Percentiles rank a stretch among this genome's conserved stretches.
Conservation (phyloP, 208 protist genomes). For the Histomonas meleagridis region DNA sequence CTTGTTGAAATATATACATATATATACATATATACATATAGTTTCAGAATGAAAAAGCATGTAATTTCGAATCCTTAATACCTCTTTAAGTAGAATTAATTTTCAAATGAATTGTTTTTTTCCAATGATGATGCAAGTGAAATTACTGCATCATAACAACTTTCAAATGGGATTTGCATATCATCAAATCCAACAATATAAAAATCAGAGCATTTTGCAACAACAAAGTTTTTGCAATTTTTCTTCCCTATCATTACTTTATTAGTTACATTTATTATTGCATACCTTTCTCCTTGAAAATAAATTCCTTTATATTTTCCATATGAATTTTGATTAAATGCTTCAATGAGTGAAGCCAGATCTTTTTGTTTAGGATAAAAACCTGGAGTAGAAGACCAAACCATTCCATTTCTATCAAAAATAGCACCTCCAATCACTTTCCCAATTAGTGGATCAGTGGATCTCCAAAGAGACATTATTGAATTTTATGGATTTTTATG, state of each 20-base stretch:
- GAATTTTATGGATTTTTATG: too few species aligned
- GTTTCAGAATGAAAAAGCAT: too few species aligned
- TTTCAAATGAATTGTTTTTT: too few species aligned
- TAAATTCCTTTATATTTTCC: background rate
- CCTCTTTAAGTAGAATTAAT: too few species aligned
- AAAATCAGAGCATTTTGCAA: background rate
- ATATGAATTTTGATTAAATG: background rate
- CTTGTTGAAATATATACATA: too few species aligned
- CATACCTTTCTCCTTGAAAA: background rate
- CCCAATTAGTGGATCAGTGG: background rate
- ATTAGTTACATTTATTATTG: background rate
- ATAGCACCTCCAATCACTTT: background rate
- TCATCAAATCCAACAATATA: background rate
- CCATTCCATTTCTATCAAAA: background rate
- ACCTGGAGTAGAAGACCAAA: slow-evolving; percentile 34
- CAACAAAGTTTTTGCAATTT: background rate
- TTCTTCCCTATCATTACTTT: background rate
- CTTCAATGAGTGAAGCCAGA: background rate
- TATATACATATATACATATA: too few species aligned
- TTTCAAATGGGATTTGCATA: background rate
- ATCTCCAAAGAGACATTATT: too few species aligned
- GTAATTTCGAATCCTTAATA: too few species aligned
- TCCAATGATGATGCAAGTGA: too few species aligned
- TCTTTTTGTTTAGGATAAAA: background rate
- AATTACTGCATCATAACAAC: background rate